Base-by-base conservation (phyloP, 257 asterid species). In the Solanum lignicaule region DNA sequence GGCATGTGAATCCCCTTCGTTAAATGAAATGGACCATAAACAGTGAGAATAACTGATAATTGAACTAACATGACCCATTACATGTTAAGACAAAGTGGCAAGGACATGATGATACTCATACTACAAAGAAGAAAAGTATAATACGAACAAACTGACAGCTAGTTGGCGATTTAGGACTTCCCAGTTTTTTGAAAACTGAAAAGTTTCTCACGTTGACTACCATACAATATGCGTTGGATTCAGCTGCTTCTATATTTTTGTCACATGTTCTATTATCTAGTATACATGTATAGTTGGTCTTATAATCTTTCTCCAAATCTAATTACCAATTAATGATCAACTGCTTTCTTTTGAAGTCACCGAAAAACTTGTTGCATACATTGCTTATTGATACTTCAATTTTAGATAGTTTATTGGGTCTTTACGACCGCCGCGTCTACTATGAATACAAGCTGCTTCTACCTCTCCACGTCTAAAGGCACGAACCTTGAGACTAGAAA, bases 401-500 rank as follows among this genome's bases (percentile, higher is more conserved):
- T 38, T 66, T 21, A 85, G 72, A 35, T 11, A 71, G 41, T 32
- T 43, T 23, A 31, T 31, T 69, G 88, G 83, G 32, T 27, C 55
- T 83, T 82, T 55, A 78, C 60, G 18, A 87, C 84, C 41, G 31
- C 23, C 83, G 79, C 74, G 21, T 83, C 85, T 69, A 36, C 62
- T 84, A 81, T 71, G 31, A 43, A 25, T 29, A 46, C 35, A 46
- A 81, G 85, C 39, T 46, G 68, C 85, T 46, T 81, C 39, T 43
- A 79, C 66, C 55, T 41, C 66, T 46, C 85, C 85, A 86, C 6
- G 25, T 62, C 74, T 81, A 38, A 29, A 41, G 48, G 79, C 76
- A 92, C 96, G 58, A 90, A 91, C 98, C 94, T 93, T 87, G 87
- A 60, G 76, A 66, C 85, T 60, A 81, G 90, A 90, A 76, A 71